Evolutionary conservation across 2,329 filamentous ascomycete species (phyloP).

Genomic region (Epichloe gansuensis): DNA sequence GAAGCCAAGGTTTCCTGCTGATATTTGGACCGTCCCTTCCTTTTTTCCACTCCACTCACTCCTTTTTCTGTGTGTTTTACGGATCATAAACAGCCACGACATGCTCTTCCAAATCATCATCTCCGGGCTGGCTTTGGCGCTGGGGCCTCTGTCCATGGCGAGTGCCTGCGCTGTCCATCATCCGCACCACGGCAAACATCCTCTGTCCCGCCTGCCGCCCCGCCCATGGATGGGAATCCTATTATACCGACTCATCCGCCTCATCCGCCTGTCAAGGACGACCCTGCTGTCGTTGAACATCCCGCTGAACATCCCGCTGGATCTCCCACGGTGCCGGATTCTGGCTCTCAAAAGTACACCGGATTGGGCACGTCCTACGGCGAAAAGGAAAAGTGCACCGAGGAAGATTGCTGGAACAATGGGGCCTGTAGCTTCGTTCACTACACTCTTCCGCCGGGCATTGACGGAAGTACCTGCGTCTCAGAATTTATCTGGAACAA

Average conservation of each 20-base stretch:
- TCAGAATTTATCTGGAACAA: not conserved
- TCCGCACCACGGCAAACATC: no score
- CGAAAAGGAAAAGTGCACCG: not conserved
- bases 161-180: not conserved
- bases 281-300: no score
- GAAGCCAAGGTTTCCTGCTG: no score
- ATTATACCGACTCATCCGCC: fast-evolving
- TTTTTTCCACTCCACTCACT: not conserved
- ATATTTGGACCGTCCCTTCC: no score
- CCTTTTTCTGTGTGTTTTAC: no score
- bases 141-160: not conserved
- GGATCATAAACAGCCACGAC: not conserved
- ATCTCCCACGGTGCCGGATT: no score
- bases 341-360: not conserved
- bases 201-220: no score
- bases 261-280: not conserved
- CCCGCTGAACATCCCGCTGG: fast-evolving
- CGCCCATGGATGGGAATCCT: no score
- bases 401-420: not conserved
- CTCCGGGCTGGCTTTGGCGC: constrained; percentile 8
- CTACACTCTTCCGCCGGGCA: not conserved
- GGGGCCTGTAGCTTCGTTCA: not conserved
- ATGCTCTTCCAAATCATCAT: constrained; percentile 17
- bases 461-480: not conserved
- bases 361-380: not conserved